phyloP scores from a whole-genome alignment of 768 basidiomycete species.

The Russula sp. region DNA sequence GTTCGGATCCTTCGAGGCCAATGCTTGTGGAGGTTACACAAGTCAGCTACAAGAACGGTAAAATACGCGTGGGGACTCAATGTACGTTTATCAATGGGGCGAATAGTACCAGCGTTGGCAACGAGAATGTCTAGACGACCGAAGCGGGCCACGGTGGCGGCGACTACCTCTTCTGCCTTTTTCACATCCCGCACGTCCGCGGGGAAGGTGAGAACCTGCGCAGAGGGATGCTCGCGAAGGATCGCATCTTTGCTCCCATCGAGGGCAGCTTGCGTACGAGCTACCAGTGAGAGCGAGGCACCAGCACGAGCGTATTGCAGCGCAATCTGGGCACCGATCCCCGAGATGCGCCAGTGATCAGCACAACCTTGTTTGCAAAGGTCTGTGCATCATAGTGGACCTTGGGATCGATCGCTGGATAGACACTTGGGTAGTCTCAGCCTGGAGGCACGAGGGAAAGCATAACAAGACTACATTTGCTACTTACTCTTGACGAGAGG shows the following conservation, averaged over 20 bases:
- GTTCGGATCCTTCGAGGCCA: conserved; percentile 10
- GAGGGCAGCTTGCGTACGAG: conserved; percentile 14
- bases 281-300: conserved; percentile 25
- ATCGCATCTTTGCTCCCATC: conserved; percentile 7
- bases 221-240: conserved; percentile 3
- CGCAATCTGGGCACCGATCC: conserved; percentile 30
- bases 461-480: too few species aligned
- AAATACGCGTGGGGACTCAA: not conserved
- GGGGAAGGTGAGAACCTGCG: conserved; percentile 11
- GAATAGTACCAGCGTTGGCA: conserved; percentile 10
- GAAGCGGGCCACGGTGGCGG: conserved; percentile 1
- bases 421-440: conserved; percentile 11
- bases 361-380: conserved; percentile 25
- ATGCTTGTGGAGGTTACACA: not conserved
- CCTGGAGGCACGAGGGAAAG: too few species aligned
- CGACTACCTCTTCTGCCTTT: conserved; percentile 8
- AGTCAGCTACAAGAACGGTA: not conserved
- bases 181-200: conserved; percentile 17
- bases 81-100: not conserved
- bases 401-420: conserved; percentile 13
- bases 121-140: conserved; percentile 23
- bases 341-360: conserved; percentile 33
- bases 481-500: conserved; percentile 1
- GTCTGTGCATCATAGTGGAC: conserved; percentile 16
- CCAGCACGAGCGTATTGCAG: conserved; percentile 28